A percentile compares a stretch with the other conserved stretches of the same genome.
Evolutionary conservation across 2,329 filamentous ascomycete genomes (phyloP).

Genomic region (Alternaria sp.): DNA sequence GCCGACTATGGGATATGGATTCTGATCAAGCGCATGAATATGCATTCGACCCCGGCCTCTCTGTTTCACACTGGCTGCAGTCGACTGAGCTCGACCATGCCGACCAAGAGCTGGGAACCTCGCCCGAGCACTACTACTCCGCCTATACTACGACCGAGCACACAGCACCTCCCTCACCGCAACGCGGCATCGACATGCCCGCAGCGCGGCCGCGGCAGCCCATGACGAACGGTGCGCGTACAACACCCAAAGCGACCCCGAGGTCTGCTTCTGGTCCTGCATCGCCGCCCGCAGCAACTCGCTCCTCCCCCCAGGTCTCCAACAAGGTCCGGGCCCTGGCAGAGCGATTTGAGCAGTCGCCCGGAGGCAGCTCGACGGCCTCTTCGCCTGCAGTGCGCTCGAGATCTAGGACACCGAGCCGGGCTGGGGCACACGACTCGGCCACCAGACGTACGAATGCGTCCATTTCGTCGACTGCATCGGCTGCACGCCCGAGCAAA

Average conservation of each 20-base stretch:
- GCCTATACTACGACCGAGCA: slow-evolving; percentile 28
- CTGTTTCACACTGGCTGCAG: slow-evolving; percentile 41
- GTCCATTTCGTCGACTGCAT: slow-evolving; percentile 38
- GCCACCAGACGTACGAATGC: slow-evolving; percentile 22
- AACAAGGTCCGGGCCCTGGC: slow-evolving; percentile 49
- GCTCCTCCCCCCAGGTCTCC: slow-evolving; percentile 32
- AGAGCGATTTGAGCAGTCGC: slow-evolving; percentile 47
- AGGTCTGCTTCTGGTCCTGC: slow-evolving; percentile 45
- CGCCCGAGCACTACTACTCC: slow-evolving; percentile 43
- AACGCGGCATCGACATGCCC: slow-evolving; percentile 26
- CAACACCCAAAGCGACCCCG: slow-evolving; percentile 32
- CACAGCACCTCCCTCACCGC: slow-evolving; percentile 16
- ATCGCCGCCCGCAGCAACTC: slow-evolving; percentile 33
- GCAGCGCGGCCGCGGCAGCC: slow-evolving; percentile 38
- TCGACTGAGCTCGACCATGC: slow-evolving; percentile 36
- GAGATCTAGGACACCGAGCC: slow-evolving; percentile 29
- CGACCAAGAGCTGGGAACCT: slow-evolving; percentile 29
- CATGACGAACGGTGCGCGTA: slow-evolving; percentile 38
- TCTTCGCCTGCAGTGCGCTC: slow-evolving; percentile 31
- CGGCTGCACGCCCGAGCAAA: slow-evolving; percentile 38
- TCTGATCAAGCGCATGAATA: slow-evolving; percentile 22
- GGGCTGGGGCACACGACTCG: slow-evolving; percentile 22
- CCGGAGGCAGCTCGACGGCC: slow-evolving; percentile 33
- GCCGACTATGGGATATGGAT: slow-evolving; percentile 25
- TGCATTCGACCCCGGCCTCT: slow-evolving; percentile 22